A percentile compares a stretch with the other conserved stretches of the same genome.
phyloP scores from a whole-genome alignment of 495 filamentous ascomycete genomes.

The Podospora pseudopauciseta region DNA sequence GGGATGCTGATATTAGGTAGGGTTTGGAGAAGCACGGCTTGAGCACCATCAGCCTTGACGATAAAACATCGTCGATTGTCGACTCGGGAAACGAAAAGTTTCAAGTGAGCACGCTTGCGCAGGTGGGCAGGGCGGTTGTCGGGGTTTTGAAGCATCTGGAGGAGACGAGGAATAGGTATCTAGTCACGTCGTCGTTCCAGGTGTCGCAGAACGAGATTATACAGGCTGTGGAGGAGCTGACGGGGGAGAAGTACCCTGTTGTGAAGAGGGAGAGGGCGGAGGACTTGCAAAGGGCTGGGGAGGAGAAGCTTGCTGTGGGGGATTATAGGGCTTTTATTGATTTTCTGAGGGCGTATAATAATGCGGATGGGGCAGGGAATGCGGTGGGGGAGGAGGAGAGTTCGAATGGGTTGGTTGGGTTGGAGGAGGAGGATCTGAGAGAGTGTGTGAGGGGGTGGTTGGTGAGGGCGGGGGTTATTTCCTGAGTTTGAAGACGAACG shows the following conservation, averaged over 20 bases:
- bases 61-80: conserved; percentile 44
- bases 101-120: conserved; percentile 45
- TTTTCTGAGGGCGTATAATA: conserved; percentile 34
- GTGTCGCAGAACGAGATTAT: conserved; percentile 56
- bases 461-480: conserved; percentile 7
- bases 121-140: conserved; percentile 48
- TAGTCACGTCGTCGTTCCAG: conserved; percentile 49
- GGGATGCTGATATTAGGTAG: conserved; percentile 20
- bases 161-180: conserved; percentile 50
- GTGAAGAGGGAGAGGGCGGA: conserved; percentile 33
- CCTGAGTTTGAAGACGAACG: no score
- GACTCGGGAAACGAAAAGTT: conserved; percentile 54
- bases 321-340: conserved; percentile 43
- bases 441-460: conserved; percentile 20
- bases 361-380: conserved; percentile 47
- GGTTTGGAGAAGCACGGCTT: conserved; percentile 38
- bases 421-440: conserved; percentile 27
- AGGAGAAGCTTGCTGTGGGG: conserved; percentile 42
- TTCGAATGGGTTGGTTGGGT: conserved; percentile 22
- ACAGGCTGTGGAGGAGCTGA: conserved; percentile 45
- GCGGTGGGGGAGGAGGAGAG: conserved; percentile 35
- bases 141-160: conserved; percentile 49
- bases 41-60: conserved; percentile 38
- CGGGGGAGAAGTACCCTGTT: conserved; percentile 41
- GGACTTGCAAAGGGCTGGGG: conserved; percentile 42